Conservation (phyloP, 2,329 filamentous ascomycete species). For the Aspergillus floridensis region DNA sequence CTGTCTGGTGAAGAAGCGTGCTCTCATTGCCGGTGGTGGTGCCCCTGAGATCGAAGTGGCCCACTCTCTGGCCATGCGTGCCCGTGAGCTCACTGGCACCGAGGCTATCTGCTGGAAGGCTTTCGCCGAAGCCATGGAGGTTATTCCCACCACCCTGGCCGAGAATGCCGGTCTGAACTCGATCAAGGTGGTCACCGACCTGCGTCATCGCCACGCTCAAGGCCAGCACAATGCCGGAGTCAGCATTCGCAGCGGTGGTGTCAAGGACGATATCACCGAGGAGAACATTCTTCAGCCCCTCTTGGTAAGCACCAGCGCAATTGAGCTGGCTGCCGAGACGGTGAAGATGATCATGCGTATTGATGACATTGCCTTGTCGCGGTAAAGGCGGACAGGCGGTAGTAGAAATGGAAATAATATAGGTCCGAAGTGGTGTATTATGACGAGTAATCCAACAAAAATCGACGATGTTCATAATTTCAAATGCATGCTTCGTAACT, state of each 20-base stretch:
- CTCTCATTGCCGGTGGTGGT: constrained; percentile 94
- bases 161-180: constrained; percentile 97
- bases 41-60: constrained; percentile 97
- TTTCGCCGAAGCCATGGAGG: constrained; percentile 95
- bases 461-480: constrained; percentile 15
- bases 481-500: background rate
- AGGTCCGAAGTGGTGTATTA: constrained; percentile 21
- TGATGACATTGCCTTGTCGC: constrained; percentile 62
- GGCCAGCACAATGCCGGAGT: constrained; percentile 96
- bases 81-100: constrained; percentile 80
- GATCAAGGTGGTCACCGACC: constrained; percentile 96
- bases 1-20: constrained; percentile 98
- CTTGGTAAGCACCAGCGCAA: constrained; percentile 93
- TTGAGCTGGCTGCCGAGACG: constrained; percentile 95
- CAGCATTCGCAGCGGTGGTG: constrained; percentile 95
- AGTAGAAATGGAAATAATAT: constrained; percentile 13
- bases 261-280: constrained; percentile 94
- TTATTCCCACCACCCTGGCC: constrained; percentile 92
- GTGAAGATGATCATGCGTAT: constrained; percentile 89
- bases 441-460: constrained; percentile 24
- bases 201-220: constrained; percentile 89
- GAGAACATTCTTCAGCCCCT: constrained; percentile 96
- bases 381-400: constrained; percentile 26
- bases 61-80: constrained; percentile 75
- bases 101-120: constrained; percentile 99